Evolutionary conservation across 352 stramenopile species (phyloP), one percentile per base, ranked within the genome.

Genomic region (Globisporangium paroecandrum): DNA sequence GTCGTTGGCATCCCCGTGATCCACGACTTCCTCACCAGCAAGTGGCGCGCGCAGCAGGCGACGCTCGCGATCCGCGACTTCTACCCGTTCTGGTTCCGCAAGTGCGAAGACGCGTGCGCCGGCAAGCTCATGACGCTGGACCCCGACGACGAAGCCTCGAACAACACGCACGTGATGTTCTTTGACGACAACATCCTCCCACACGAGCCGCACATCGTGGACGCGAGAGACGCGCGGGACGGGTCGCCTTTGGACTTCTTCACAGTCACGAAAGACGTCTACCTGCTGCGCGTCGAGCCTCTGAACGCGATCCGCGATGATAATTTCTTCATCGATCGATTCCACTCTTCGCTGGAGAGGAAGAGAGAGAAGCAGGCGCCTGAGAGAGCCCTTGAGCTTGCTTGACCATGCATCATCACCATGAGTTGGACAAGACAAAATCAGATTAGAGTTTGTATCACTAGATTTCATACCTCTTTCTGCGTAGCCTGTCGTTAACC

Each of bases 181-280:
- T 92, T 94, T n/a, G 86, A 94, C 56, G 86, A 94, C 66, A 94
- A 94, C 58, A 88, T 94, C 57, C 65, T 94, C 1, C 6, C 57
- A 0, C 69, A 89, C 29, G 82, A 91, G 25, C 76, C 86, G 8
- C 86, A 92, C 63, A 94, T 94, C 59, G 82, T 92, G 15, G 86
- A 94, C 47, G 82, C 72, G 12, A 72, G 86, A 12, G 56, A 68
- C 10, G 74, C 72, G 22, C 69, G 74, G 4, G 73, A 77, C 20
- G 64, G 70, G 8, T 34, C 54, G 3, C 25, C 74, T 1, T 8
- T 91, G 18, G 29, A 57, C 4, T 92, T 87, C 65, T 67, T 76
- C 0, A 36, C 68, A 0, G 76, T 5, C 24, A 65, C 76, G 7
- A 71, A 77, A 22, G 81, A 89, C n/a, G 49, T 79, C 0, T 56